A percentile compares a stretch with the other conserved stretches of the same genome.
Conservation (phyloP, 148 eudicot genomes). For the Camellia granthamiana region DNA sequence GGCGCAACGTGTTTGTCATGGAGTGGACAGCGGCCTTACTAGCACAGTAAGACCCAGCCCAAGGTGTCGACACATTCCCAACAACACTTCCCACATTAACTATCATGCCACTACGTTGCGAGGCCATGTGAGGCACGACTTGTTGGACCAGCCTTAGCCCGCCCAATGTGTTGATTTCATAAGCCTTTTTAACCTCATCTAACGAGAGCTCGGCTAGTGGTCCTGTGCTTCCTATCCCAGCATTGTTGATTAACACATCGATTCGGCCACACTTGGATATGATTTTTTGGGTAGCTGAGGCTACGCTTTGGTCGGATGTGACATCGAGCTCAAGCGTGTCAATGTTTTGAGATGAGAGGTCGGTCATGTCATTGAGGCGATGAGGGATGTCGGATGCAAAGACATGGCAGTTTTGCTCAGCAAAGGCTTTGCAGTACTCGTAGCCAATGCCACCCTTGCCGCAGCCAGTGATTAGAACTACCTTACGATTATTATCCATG, state of each 20-base stretch:
- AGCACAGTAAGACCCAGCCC: slow-evolving; percentile 51
- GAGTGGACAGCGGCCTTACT: slow-evolving; percentile 51
- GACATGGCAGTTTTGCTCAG: slow-evolving; percentile 36
- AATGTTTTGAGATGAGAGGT: slow-evolving; percentile 25
- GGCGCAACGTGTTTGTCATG: slow-evolving; percentile 30
- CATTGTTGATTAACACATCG: slow-evolving; percentile 42
- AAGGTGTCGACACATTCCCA: slow-evolving; percentile 45
- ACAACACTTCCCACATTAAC: slow-evolving; percentile 51
- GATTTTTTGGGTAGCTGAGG: slow-evolving; percentile 23
- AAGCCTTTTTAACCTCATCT: slow-evolving; percentile 29
- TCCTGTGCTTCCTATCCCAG: slow-evolving; percentile 42
- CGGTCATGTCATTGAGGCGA: slow-evolving; percentile 27
- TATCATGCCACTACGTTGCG: slow-evolving; percentile 27
- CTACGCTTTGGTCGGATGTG: slow-evolving; percentile 37
- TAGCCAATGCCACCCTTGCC: slow-evolving; percentile 54
- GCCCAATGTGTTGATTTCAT: slow-evolving; percentile 43
- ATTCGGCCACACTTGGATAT: slow-evolving; percentile 35
- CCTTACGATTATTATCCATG: slow-evolving; percentile 20
- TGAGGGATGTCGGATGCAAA: slow-evolving; percentile 40
- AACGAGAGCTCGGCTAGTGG: slow-evolving; percentile 46
- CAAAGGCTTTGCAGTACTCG: slow-evolving; percentile 53
- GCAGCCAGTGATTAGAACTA: slow-evolving; percentile 49
- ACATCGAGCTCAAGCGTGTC: slow-evolving; percentile 47
- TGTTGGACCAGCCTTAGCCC: slow-evolving; percentile 42
- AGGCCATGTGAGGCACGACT: slow-evolving; percentile 45